Conservation (phyloP, 768 basidiomycete species). For the Suillus subalutaceus region DNA sequence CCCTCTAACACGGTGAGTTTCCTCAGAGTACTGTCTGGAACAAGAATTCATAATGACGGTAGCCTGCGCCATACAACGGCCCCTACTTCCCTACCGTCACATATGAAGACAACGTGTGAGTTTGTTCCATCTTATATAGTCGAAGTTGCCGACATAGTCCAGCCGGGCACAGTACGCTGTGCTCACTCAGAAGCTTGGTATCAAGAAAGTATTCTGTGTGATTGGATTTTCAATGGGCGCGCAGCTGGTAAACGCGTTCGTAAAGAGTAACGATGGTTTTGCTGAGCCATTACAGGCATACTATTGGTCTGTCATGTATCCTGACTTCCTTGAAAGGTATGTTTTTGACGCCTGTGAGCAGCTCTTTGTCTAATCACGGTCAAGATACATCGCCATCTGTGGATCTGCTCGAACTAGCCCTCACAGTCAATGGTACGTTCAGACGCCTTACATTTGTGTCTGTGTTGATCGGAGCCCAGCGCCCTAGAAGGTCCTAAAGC, state of each 20-base stretch:
- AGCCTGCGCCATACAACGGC: slow-evolving; percentile 61
- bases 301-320: slow-evolving; percentile 59
- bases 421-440: slow-evolving; percentile 54
- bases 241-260: slow-evolving; percentile 39
- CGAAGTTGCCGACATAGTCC: neutral
- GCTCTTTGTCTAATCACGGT: neutral
- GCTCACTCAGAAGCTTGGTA: slow-evolving; percentile 47
- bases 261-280: neutral
- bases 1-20: slow-evolving; percentile 51
- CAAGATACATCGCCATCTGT: slow-evolving; percentile 54
- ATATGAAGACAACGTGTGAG: slow-evolving; percentile 61
- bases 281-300: slow-evolving; percentile 42
- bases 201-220: slow-evolving; percentile 48
- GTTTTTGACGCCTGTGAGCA: neutral
- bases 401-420: slow-evolving; percentile 58
- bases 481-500: slow-evolving; percentile 65
- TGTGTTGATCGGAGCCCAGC: slow-evolving; percentile 30
- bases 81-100: slow-evolving; percentile 59
- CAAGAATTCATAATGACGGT: slow-evolving; percentile 8
- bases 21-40: neutral
- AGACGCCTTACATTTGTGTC: neutral
- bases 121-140: neutral
- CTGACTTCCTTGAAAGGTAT: slow-evolving; percentile 54
- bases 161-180: slow-evolving; percentile 60
- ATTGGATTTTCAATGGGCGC: slow-evolving; percentile 66